These are phyloP conservation scores for Canavalia ensiformis DNA, from an alignment of 306 rosid genomes.

Conservation along the genomic window DNA sequence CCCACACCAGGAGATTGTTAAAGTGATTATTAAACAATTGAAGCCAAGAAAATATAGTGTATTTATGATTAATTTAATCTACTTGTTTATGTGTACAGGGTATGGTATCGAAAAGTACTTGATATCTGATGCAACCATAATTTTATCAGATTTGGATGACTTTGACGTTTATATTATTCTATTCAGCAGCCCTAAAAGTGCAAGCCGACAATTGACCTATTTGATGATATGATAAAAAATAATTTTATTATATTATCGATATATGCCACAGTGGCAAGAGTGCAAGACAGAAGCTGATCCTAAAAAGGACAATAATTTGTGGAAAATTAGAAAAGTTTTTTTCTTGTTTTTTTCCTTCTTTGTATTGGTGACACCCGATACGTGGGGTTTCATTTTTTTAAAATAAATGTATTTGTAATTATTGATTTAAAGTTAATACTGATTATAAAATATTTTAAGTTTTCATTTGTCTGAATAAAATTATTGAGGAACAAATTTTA, in stretches of 20 bases:
- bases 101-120: slow-evolving; percentile 34
- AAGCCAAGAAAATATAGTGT: slow-evolving; percentile 41
- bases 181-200: slow-evolving; percentile 55
- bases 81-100: slow-evolving; percentile 13
- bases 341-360: not conserved
- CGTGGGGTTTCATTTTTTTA: no score
- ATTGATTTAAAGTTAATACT: no score
- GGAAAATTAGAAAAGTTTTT: not conserved
- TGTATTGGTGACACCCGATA: not conserved
- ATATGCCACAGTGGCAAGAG: not conserved
- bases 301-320: not conserved
- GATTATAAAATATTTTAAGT: no score
- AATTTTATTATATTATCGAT: not conserved
- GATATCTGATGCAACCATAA: slow-evolving; percentile 40
- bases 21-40: slow-evolving; percentile 44
- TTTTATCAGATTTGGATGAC: slow-evolving; percentile 52
- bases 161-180: slow-evolving; percentile 50
- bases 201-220: slow-evolving; percentile 47
- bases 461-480: no score
- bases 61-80: slow-evolving; percentile 34
- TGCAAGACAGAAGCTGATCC: not conserved
- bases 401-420: no score
- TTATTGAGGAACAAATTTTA: no score
- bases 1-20: slow-evolving; percentile 26
- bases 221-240: slow-evolving; percentile 32